These are phyloP conservation scores for Suillus discolor DNA, from an alignment of 768 basidiomycete genomes.

Conservation along the genomic window DNA sequence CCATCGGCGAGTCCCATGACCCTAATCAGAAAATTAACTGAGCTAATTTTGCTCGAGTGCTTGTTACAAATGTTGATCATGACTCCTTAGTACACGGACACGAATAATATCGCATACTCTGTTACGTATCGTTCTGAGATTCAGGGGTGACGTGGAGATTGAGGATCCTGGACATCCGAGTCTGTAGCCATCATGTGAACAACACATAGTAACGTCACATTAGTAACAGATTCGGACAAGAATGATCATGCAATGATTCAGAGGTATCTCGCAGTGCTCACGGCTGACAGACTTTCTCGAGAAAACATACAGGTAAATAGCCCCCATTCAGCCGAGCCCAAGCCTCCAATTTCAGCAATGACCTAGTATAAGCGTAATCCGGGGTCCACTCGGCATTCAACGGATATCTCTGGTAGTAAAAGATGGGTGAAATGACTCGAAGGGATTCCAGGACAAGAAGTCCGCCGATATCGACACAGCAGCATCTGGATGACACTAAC, in stretches of 20 bases:
- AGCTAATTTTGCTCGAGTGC: conserved; percentile 62
- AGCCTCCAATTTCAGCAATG: conserved; percentile 80
- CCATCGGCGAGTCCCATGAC: conserved; percentile 87
- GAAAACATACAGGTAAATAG: conserved; percentile 75
- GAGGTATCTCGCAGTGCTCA: conserved; percentile 29
- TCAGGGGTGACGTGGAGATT: conserved; percentile 83
- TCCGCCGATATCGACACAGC: conserved; percentile 74
- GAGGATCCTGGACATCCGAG: conserved; percentile 80
- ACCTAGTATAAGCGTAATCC: conserved; percentile 50
- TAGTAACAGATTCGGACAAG: not conserved
- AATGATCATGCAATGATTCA: conserved; percentile 5
- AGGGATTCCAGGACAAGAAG: conserved; percentile 72
- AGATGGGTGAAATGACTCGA: conserved; percentile 61
- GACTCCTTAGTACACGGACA: not conserved
- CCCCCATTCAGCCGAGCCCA: conserved; percentile 73
- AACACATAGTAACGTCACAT: conserved; percentile 23
- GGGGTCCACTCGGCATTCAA: conserved; percentile 69
- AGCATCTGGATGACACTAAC: conserved; percentile 34
- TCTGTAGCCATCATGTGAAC: conserved; percentile 70
- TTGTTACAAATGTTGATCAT: conserved; percentile 40
- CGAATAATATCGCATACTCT: not conserved
- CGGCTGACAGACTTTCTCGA: conserved; percentile 75
- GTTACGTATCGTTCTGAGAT: conserved; percentile 63
- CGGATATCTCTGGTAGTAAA: conserved; percentile 65
- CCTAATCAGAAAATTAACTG: conserved; percentile 62